phyloP scores from a whole-genome alignment of 2,329 filamentous ascomycete genomes.

The Cercospora sesami region DNA sequence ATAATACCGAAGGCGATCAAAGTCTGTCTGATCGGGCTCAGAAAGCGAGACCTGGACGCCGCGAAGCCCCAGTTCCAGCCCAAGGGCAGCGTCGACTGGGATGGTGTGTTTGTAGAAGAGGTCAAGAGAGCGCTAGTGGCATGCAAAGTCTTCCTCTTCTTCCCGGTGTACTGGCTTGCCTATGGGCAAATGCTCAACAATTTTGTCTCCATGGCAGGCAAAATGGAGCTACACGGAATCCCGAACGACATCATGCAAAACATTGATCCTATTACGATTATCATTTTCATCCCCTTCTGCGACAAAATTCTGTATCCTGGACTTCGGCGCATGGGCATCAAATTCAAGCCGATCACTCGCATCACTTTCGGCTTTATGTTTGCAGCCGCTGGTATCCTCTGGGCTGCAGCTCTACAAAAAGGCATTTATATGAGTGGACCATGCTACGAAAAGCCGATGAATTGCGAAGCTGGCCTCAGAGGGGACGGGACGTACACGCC shows the following conservation, averaged over 20 bases:
- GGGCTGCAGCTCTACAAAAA: constrained; percentile 57
- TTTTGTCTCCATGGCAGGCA: constrained; percentile 46
- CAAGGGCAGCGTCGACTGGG: constrained; percentile 65
- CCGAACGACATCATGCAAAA: constrained; percentile 49
- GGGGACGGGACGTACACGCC: constrained; percentile 38
- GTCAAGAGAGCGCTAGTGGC: constrained; percentile 64
- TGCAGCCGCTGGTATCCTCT: constrained; percentile 53
- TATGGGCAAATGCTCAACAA: constrained; percentile 53
- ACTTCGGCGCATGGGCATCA: constrained; percentile 36
- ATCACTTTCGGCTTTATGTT: constrained; percentile 55
- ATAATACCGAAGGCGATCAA: constrained; percentile 62
- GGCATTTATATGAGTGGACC: constrained; percentile 57
- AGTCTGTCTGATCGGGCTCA: constrained; percentile 59
- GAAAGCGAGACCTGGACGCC: constrained; percentile 47
- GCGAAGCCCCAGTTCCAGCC: constrained; percentile 65
- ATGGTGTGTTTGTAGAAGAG: constrained; percentile 77
- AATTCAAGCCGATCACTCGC: constrained; percentile 52
- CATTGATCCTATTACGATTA: constrained; percentile 44
- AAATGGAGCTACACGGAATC: constrained; percentile 47
- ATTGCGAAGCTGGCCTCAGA: constrained; percentile 39
- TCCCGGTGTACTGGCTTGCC: constrained; percentile 60
- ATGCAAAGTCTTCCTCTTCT: constrained; percentile 65
- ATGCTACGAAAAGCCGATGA: constrained; percentile 41
- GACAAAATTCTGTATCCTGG: constrained; percentile 46
- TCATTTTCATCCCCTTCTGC: constrained; percentile 48